phyloP scores from a whole-genome alignment of 176 grass and related monocot species.

The Rhynchospora tenuis region DNA sequence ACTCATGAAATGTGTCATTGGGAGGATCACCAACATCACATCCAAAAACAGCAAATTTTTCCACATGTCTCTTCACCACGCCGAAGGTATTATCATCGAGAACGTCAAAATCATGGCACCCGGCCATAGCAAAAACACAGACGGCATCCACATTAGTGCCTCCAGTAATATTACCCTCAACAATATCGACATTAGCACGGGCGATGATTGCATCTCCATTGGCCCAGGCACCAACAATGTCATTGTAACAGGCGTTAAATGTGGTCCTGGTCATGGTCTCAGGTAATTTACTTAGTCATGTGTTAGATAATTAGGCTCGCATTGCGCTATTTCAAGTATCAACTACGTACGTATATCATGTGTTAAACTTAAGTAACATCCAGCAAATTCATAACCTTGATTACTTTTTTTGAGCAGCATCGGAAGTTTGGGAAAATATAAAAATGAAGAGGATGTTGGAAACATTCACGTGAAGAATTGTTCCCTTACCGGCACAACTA shows the following conservation, averaged over 20 bases:
- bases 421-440: slow-evolving; percentile 36
- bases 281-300: slow-evolving; percentile 22
- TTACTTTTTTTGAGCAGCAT: slow-evolving; percentile 9
- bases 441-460: slow-evolving; percentile 20
- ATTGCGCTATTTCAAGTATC: neutral
- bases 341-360: no score
- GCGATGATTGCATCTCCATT: slow-evolving; percentile 45
- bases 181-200: slow-evolving; percentile 16
- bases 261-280: slow-evolving; percentile 43
- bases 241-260: neutral
- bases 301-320: neutral
- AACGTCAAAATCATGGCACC: slow-evolving; percentile 31
- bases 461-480: slow-evolving; percentile 33
- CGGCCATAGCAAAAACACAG: slow-evolving; percentile 38
- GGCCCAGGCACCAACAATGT: slow-evolving; percentile 26
- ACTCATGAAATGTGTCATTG: neutral
- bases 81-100: neutral
- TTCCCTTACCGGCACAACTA: slow-evolving; percentile 14
- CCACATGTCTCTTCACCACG: slow-evolving; percentile 26
- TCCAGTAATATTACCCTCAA: neutral
- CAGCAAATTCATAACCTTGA: neutral
- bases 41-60: slow-evolving; percentile 30
- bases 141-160: slow-evolving; percentile 34
- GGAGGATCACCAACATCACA: slow-evolving; percentile 9
- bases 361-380: neutral